Evolutionary conservation across 2,329 filamentous ascomycete genomes (phyloP).

Genomic region (Ceratocystis huliohia): DNA sequence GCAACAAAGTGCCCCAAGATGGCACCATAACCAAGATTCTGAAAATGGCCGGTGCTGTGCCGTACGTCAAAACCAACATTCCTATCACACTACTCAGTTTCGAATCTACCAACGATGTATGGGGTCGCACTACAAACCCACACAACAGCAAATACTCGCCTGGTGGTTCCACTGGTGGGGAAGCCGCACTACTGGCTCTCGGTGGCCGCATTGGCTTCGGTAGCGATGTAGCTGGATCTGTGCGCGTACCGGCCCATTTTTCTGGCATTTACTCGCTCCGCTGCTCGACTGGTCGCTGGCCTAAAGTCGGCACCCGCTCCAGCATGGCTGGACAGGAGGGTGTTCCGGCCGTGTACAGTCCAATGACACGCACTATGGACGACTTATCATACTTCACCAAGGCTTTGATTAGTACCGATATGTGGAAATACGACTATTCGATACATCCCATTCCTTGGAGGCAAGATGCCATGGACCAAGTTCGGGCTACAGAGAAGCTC

Average conservation of each 20-base stretch:
- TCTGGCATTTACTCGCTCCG: constrained; percentile 77
- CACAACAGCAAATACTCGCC: constrained; percentile 76
- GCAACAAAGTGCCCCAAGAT: constrained; percentile 53
- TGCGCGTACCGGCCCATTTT: constrained; percentile 77
- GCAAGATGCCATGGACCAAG: constrained; percentile 45
- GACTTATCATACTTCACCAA: constrained; percentile 78
- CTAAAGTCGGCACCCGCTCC: constrained; percentile 68
- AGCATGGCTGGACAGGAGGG: constrained; percentile 91
- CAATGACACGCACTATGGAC: constrained; percentile 75
- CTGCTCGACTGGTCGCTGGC: constrained; percentile 83
- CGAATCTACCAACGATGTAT: constrained; percentile 65
- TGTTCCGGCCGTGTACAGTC: constrained; percentile 76
- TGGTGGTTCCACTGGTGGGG: constrained; percentile 79
- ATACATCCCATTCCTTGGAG: constrained; percentile 80
- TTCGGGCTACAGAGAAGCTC: constrained; percentile 48
- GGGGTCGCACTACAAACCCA: constrained; percentile 72
- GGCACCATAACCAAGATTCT: constrained; percentile 62
- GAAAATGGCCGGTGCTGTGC: constrained; percentile 77
- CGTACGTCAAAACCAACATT: constrained; percentile 85
- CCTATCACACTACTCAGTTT: constrained; percentile 80
- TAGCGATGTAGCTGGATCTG: constrained; percentile 80
- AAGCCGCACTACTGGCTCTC: constrained; percentile 68
- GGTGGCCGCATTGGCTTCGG: constrained; percentile 81
- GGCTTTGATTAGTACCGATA: constrained; percentile 63
- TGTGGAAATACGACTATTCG: constrained; percentile 78